Evolutionary conservation across 2,329 filamentous ascomycete genomes (phyloP).

Genomic region (Paecilomyces niveus): DNA sequence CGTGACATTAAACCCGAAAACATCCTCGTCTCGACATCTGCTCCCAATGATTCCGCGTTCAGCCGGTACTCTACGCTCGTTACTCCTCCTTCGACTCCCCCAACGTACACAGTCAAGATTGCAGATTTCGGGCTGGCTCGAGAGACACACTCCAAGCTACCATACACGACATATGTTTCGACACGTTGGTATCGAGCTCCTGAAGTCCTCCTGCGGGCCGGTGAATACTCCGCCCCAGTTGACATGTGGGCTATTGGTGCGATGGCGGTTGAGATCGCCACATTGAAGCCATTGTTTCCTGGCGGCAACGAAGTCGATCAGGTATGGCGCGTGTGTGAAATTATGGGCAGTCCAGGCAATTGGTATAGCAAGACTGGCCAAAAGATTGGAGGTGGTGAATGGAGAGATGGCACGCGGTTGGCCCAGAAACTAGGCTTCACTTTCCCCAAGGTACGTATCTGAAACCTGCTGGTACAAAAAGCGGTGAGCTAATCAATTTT

Average conservation of each 20-base stretch:
- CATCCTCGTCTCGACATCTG: constrained; percentile 89
- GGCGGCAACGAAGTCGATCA: constrained; percentile 98
- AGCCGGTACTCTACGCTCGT: constrained; percentile 87
- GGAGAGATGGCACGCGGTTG: constrained; percentile 87
- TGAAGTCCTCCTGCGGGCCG: constrained; percentile 85
- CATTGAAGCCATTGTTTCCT: constrained; percentile 91
- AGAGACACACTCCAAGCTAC: constrained; percentile 91
- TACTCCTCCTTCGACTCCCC: constrained; percentile 89
- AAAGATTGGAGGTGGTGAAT: constrained; percentile 89
- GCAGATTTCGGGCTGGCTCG: constrained; percentile 96
- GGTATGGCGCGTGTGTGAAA: constrained; percentile 97
- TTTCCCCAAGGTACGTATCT: constrained; percentile 65
- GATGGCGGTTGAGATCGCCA: constrained; percentile 97
- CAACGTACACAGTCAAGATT: constrained; percentile 93
- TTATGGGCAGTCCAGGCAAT: constrained; percentile 97
- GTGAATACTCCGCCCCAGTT: constrained; percentile 94
- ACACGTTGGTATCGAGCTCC: constrained; percentile 94
- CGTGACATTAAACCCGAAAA: constrained; percentile 99
- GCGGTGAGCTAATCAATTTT: constrained; percentile 6
- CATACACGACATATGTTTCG: constrained; percentile 97
- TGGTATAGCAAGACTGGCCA: constrained; percentile 91
- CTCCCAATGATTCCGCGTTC: constrained; percentile 81
- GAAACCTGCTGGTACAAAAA: background rate
- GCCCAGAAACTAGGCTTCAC: constrained; percentile 97
- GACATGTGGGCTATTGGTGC: constrained; percentile 98